Percentiles rank a stretch among this genome's conserved stretches.
Conservation (phyloP, 345 rosid species). For the Lumnitzera littorea region DNA sequence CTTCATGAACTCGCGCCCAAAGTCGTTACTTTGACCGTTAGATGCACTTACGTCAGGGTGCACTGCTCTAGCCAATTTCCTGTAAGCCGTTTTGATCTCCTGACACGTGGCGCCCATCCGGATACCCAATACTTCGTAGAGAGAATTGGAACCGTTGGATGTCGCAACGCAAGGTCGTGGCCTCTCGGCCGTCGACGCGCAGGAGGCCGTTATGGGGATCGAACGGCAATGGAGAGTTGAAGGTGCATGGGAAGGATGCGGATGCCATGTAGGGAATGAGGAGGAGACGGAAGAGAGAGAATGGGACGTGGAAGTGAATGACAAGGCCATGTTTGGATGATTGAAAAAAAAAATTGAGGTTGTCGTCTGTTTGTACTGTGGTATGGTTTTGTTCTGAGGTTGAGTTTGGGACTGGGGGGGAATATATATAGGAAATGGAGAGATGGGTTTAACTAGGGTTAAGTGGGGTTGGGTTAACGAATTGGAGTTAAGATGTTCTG, state of each 20-base stretch:
- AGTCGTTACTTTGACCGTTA: slow-evolving; percentile 7
- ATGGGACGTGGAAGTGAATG: slow-evolving; percentile 19
- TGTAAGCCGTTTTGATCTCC: slow-evolving; percentile 64
- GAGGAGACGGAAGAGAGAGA: slow-evolving; percentile 14
- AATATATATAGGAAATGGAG: slow-evolving; percentile 9
- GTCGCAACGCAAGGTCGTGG: background rate
- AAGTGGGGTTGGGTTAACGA: slow-evolving; percentile 13
- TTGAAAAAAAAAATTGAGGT: too few species aligned
- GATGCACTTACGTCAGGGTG: slow-evolving; percentile 55
- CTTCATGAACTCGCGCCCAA: slow-evolving; percentile 39
- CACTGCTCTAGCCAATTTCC: slow-evolving; percentile 46
- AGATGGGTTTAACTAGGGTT: slow-evolving; percentile 20
- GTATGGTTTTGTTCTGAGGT: background rate
- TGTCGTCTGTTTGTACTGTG: too few species aligned
- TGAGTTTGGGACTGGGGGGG: background rate
- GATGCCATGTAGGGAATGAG: slow-evolving; percentile 2
- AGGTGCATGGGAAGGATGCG: background rate
- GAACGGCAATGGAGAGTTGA: slow-evolving; percentile 21
- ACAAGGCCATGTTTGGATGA: too few species aligned
- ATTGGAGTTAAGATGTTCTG: background rate
- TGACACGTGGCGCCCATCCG: slow-evolving; percentile 40
- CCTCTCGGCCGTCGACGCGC: slow-evolving; percentile 36
- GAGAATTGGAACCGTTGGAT: slow-evolving; percentile 17
- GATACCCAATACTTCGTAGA: slow-evolving; percentile 58
- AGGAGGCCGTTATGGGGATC: slow-evolving; percentile 27